phyloP scores from a whole-genome alignment of 2,329 filamentous ascomycete genomes.

The Annulohypoxylon truncatum region DNA sequence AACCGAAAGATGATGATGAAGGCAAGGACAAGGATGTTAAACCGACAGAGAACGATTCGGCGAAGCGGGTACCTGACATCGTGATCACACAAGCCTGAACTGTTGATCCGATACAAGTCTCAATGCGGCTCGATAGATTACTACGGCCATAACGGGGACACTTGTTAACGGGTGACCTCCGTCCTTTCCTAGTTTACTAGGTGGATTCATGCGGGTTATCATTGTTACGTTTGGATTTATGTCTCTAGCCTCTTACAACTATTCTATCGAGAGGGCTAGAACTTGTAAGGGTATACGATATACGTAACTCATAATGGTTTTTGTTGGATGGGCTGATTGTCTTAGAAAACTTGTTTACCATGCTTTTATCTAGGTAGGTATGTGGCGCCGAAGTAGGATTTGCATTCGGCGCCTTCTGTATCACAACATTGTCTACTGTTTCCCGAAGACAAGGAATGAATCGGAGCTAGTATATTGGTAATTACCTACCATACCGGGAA shows the following conservation, averaged over 20 bases:
- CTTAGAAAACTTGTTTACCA: background rate
- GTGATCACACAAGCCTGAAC: background rate
- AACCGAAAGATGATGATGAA: background rate
- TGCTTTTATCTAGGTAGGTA: background rate
- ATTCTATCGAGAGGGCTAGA: background rate
- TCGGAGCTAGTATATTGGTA: background rate
- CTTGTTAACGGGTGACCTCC: background rate
- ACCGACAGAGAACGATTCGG: background rate
- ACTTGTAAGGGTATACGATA: background rate
- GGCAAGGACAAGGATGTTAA: background rate
- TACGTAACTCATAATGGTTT: background rate
- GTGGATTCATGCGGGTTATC: background rate
- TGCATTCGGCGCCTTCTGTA: background rate
- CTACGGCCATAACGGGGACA: background rate
- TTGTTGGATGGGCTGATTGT: conserved; percentile 2
- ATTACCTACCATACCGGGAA: background rate
- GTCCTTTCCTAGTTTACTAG: background rate
- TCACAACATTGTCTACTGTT: background rate
- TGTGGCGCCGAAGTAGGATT: conserved; percentile 1
- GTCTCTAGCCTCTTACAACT: background rate
- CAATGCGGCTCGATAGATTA: background rate
- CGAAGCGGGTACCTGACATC: background rate
- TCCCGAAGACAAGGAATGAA: background rate
- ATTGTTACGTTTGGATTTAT: background rate
- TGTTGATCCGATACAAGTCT: background rate